phyloP scores from a whole-genome alignment of 2,329 filamentous ascomycete genomes.

The Acarospora socialis region DNA sequence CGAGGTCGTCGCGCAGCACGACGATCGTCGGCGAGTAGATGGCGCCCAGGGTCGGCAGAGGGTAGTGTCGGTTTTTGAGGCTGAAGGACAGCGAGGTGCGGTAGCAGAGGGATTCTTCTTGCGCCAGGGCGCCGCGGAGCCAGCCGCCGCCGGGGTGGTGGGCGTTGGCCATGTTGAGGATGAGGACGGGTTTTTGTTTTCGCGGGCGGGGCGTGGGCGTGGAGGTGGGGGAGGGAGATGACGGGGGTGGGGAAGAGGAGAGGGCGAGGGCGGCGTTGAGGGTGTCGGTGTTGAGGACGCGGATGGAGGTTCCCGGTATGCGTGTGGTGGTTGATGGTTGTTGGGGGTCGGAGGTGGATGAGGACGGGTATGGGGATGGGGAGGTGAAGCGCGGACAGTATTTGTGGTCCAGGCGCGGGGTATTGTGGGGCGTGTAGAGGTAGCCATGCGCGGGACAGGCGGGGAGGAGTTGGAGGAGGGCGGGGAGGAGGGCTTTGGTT shows the following conservation, averaged over 20 bases:
- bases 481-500: constrained; percentile 34
- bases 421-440: constrained; percentile 23
- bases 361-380: too few relatives aligned
- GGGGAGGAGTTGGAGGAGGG: constrained; percentile 32
- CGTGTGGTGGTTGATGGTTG: constrained; percentile 16
- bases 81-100: constrained; percentile 34
- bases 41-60: constrained; percentile 34
- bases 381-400: constrained; percentile 35
- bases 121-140: constrained; percentile 45
- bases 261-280: constrained; percentile 40
- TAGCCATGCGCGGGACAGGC: constrained; percentile 26
- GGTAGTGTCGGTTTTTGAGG: constrained; percentile 36
- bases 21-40: constrained; percentile 49
- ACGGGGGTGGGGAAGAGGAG: constrained; percentile 17
- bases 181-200: constrained; percentile 31
- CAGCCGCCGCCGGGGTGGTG: constrained; percentile 48
- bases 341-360: too few relatives aligned
- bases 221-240: constrained; percentile 9
- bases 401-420: constrained; percentile 26
- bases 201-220: too few relatives aligned
- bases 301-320: constrained; percentile 25
- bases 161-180: constrained; percentile 54
- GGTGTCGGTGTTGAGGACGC: constrained; percentile 42
- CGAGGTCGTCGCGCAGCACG: constrained; percentile 39
- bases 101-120: constrained; percentile 57